A percentile compares a stretch with the other conserved stretches of the same genome.
Evolutionary conservation across 331 rosid genomes (phyloP).

Genomic region (Dryas integrifolia): DNA sequence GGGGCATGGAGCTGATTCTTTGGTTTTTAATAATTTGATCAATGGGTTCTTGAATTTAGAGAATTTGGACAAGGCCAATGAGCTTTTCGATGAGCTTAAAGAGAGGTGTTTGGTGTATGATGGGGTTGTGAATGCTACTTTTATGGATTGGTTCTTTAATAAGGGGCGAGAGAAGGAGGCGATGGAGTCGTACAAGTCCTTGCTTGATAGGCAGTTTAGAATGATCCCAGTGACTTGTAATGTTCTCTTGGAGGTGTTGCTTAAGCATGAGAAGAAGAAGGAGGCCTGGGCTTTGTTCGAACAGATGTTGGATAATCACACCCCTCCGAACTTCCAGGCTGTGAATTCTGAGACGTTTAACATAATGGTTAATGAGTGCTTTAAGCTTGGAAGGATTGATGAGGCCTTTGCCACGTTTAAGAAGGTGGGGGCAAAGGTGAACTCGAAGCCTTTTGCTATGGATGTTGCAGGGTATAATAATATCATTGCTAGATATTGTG

Average conservation of each 20-base stretch:
- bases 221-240: conserved; percentile 85
- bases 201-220: conserved; percentile 65
- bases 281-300: conserved; percentile 72
- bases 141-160: conserved; percentile 80
- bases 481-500: conserved; percentile 71
- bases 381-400: conserved; percentile 51
- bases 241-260: conserved; percentile 73
- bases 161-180: conserved; percentile 72
- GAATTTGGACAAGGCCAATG: conserved; percentile 75
- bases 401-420: conserved; percentile 68
- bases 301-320: conserved; percentile 83
- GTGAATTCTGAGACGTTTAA: conserved; percentile 86
- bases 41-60: conserved; percentile 63
- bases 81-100: conserved; percentile 84
- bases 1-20: conserved; percentile 86
- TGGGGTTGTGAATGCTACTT: conserved; percentile 83
- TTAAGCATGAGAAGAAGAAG: conserved; percentile 48
- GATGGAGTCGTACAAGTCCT: conserved; percentile 79
- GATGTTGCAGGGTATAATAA: conserved; percentile 89
- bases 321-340: conserved; percentile 85
- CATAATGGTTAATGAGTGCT: conserved; percentile 83
- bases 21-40: conserved; percentile 77
- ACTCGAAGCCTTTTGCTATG: conserved; percentile 84
- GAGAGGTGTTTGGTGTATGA: conserved; percentile 87
- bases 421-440: conserved; percentile 72